These are phyloP conservation scores for Dichotomopilus funicola DNA, from an alignment of 2,329 filamentous ascomycete species.

Conservation along the genomic window DNA sequence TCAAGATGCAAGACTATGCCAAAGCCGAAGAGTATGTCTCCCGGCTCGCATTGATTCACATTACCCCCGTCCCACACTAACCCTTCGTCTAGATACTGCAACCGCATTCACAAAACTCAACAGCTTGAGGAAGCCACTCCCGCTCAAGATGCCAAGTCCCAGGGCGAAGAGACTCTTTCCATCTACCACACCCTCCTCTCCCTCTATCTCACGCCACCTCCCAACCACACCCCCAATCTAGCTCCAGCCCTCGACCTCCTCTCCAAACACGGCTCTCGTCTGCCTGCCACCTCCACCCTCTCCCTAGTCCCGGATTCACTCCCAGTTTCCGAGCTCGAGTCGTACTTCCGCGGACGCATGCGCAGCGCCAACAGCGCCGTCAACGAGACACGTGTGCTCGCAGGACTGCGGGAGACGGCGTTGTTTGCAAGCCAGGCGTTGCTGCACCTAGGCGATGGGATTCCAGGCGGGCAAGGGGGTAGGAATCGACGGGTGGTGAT, in stretches of 20 bases:
- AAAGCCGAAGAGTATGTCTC: slow-evolving; percentile 82
- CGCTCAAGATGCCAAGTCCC: slow-evolving; percentile 29
- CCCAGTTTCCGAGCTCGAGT: slow-evolving; percentile 71
- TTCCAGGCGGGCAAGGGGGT: slow-evolving; percentile 44
- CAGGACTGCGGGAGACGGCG: slow-evolving; percentile 69
- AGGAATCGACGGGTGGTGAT: slow-evolving; percentile 66
- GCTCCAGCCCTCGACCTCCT: slow-evolving; percentile 77
- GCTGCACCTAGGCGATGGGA: slow-evolving; percentile 65
- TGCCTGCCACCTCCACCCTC: slow-evolving; percentile 81
- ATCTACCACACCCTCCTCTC: slow-evolving; percentile 90
- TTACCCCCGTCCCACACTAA: not conserved
- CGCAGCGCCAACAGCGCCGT: slow-evolving; percentile 75
- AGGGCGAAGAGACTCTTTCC: slow-evolving; percentile 52
- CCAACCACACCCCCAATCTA: slow-evolving; percentile 61
- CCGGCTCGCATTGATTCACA: not conserved
- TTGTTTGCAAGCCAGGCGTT: slow-evolving; percentile 69
- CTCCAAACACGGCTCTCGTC: slow-evolving; percentile 84
- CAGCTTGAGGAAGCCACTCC: slow-evolving; percentile 26
- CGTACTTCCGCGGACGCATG: slow-evolving; percentile 89
- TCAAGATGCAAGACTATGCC: slow-evolving; percentile 76
- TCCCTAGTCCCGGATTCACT: slow-evolving; percentile 77
- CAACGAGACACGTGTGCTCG: slow-evolving; percentile 72
- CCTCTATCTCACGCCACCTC: slow-evolving; percentile 77
- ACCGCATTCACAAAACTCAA: slow-evolving; percentile 65
- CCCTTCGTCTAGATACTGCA: slow-evolving; percentile 65